Evolutionary conservation across 306 rosid species (phyloP), one percentile per base, ranked within the genome.

Genomic region (Cyclanthera cordifolia): DNA sequence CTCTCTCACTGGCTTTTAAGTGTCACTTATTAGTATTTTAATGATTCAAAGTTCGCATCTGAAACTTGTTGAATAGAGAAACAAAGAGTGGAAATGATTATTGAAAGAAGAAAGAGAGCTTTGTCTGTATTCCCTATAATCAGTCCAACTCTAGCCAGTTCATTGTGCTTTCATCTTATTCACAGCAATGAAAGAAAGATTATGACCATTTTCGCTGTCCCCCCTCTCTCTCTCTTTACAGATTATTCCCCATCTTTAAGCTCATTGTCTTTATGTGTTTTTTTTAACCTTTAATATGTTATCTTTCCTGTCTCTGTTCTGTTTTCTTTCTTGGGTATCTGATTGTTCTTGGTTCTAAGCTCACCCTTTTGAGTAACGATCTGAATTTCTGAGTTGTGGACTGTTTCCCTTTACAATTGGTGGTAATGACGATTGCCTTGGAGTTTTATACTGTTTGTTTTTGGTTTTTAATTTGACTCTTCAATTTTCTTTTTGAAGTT

Each of bases 81-180:
- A 54, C 24, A 47, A 47, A 59, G 24, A 17, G 67, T 32, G 17
- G 10, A 63, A 41, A 20, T 20, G 21, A 60, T 60, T 20, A 23
- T 28, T 8, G 67, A 37, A 60, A 60, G 67, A 4, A 60, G 67
- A 60, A 19, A 60, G 48, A 60, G 67, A 63, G 53, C 15, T 65
- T 65, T 65, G 53, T 65, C 53, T 43, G 23, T 64, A 64, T 64
- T 45, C 70, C 13, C 53, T 12, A 23, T 65, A 67, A 67, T 67
- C 55, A 9, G 72, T 67, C 72, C 72, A 67, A 67, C 37, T 4
- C 7, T 37, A 49, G 72, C 17, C 72, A 67, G 72, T 67, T 67
- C 72, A 67, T 17, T 2, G 57, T 67, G 58, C 25, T 24, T 6
- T 37, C 43, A 7, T 37, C 10, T 23, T 56, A 67, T 15, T 28